These are phyloP conservation scores for Penicillium sp. DNA, from an alignment of 2,329 filamentous ascomycete genomes.

Conservation along the genomic window DNA sequence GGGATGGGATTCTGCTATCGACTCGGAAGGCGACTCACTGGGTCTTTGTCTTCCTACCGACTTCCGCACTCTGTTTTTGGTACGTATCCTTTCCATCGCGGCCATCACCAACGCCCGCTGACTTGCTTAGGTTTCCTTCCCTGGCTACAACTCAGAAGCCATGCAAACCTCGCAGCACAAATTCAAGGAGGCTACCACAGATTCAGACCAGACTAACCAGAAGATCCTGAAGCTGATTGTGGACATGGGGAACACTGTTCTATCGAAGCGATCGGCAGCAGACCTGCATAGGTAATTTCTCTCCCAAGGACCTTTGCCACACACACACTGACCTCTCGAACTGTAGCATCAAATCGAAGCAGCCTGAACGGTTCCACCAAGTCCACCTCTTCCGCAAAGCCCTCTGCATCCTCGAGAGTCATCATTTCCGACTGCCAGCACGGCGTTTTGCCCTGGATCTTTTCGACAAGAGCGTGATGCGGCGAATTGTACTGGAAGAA, in stretches of 20 bases:
- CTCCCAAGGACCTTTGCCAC: constrained; percentile 1
- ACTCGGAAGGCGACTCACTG: constrained; percentile 72
- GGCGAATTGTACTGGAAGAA: constrained; percentile 76
- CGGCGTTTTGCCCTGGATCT: constrained; percentile 88
- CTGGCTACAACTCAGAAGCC: constrained; percentile 41
- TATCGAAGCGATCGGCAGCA: constrained; percentile 78
- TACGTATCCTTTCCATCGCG: constrained; percentile 42
- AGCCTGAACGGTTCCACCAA: constrained; percentile 69
- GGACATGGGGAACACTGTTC: constrained; percentile 86
- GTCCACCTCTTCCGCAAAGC: constrained; percentile 77
- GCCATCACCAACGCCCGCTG: constrained; percentile 10
- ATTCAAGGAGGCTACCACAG: constrained; percentile 56
- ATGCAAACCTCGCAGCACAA: constrained; percentile 42
- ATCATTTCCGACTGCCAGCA: constrained; percentile 82
- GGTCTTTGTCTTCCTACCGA: constrained; percentile 82
- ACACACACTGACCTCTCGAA: constrained; percentile 9
- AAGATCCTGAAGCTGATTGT: constrained; percentile 80
- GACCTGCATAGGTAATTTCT: constrained; percentile 62
- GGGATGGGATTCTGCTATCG: constrained; percentile 90
- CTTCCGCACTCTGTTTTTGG: constrained; percentile 71
- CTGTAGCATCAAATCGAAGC: constrained; percentile 68
- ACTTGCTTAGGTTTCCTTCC: constrained; percentile 35
- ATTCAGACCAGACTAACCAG: constrained; percentile 59
- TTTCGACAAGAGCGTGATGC: constrained; percentile 85
- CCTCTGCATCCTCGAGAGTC: constrained; percentile 77